Base-by-base conservation (phyloP, 1,284 basidiomycete species). In the Cutaneotrichosporon curvatum region DNA sequence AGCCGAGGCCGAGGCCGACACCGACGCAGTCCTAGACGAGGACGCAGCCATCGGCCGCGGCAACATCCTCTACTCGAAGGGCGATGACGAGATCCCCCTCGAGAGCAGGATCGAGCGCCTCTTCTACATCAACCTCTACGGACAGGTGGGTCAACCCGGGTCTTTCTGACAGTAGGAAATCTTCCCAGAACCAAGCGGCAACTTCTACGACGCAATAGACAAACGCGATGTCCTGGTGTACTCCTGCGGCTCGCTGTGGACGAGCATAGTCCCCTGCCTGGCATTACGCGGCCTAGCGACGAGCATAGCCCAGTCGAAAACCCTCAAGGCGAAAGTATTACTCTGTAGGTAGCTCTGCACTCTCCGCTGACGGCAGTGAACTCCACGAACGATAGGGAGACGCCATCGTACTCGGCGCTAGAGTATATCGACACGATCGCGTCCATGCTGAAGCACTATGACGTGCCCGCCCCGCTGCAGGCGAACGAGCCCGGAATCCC, bases 71-170 rank as follows among this genome's bases (percentile, higher is more conserved):
- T 72, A 72, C 53, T 55, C 59, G 3, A 72, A 72, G 45, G 66
- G 68, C 0, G 71, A 71, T 39, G 70, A 74, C 5, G 82, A 81
- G 60, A 77, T 81, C 33, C 74, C 78, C 7, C 73, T 89, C 28
- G 74, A 77, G 40, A 76, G 85, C 16, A 76, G 77, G 32, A 87
- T 90, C 59, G 70, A 71, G 78, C 74, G 54, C 11, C 71, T 97
- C 34, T 87, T 85, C 64, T 97, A 97, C 71, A 90, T 97, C 71
- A 96, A 96, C 65, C 81, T 84, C 3, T 92, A 90, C 58, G 89
- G 88, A 3, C 83, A 83, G 68, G 73, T 69, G 28, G 57, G 62
- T 53, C 53, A 3, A 21, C 18, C 14, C 23, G 20, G 1, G 0
- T 14, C 19, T 11, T n/a, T 33, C 38, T 52, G 20, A 44, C 40